Base-by-base conservation (phyloP, 2,329 filamentous ascomycete genomes). In the Trichothecium sympodiale region DNA sequence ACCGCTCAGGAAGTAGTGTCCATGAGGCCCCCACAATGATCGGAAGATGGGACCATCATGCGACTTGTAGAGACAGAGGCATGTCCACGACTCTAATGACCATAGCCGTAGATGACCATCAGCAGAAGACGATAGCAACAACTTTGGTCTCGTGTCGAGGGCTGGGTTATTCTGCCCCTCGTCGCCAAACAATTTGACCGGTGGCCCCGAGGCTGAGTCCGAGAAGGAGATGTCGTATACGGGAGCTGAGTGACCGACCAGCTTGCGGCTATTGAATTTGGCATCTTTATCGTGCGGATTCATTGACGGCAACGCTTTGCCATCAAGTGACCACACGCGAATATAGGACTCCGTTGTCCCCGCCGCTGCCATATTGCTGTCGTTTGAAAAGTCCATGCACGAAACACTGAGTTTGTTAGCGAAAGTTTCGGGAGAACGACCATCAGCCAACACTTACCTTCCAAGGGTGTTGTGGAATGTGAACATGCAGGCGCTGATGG, bases 381-480 rank as follows among this genome's bases (percentile, higher is more conserved):
- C 91, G 36, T 89, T 83, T 1, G 89, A 95, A 52, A 98, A 95
- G 50, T 96, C 89, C 54, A 96, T 77, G 52, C 84, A 94, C n/a
- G 85, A 87, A 40, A 94, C 74, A 38, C 84, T 89, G 37, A 26
- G 45, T n/a, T 28, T 23, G 17, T 20, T 5, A 30, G n/a, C 4
- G 28, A 7, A n/a, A 31, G n/a, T 33, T 37, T n/a, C n/a, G n/a
- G n/a, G n/a, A n/a, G n/a, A n/a, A n/a, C n/a, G n/a, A n/a, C n/a
- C n/a, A n/a, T n/a, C n/a, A n/a, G n/a, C n/a, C n/a, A n/a, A n/a
- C n/a, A 57, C 75, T 65, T 62, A 88, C 85, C 77, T 83, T 57
- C 94, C 87, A 43, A 87, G 80, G 0, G 85, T 94, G 57, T 98
- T 98, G 65, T 98, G 91, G 52, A 96, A 94, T 1, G 91, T 98